Percentiles rank a stretch among this genome's conserved stretches.
These are phyloP conservation scores for Cordyceps cateniannulata DNA, from an alignment of 2,329 filamentous ascomycete genomes.

Conservation along the genomic window DNA sequence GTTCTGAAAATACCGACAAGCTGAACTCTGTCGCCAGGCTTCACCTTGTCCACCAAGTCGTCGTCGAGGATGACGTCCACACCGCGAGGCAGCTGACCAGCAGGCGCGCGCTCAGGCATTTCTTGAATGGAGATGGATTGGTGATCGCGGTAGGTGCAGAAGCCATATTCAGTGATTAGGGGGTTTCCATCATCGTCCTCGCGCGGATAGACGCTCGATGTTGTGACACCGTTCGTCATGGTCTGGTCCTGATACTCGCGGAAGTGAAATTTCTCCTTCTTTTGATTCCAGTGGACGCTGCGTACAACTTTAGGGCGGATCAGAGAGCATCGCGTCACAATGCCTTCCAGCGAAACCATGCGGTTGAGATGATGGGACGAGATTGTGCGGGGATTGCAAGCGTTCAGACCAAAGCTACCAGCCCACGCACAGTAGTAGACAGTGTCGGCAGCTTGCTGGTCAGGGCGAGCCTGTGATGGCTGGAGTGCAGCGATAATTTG, in stretches of 20 bases:
- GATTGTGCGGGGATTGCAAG: slow-evolving; percentile 90
- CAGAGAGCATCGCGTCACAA: slow-evolving; percentile 91
- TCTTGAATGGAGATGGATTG: slow-evolving; percentile 98
- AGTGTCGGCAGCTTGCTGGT: slow-evolving; percentile 70
- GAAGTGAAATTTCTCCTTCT: slow-evolving; percentile 77
- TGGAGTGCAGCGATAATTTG: slow-evolving; percentile 72
- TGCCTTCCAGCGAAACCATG: slow-evolving; percentile 96
- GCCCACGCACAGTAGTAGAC: slow-evolving; percentile 97
- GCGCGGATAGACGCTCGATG: slow-evolving; percentile 86
- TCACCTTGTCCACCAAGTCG: slow-evolving; percentile 88
- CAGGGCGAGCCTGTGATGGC: slow-evolving; percentile 60
- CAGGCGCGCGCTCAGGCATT: slow-evolving; percentile 95
- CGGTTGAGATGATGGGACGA: slow-evolving; percentile 86
- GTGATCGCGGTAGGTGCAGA: slow-evolving; percentile 92
- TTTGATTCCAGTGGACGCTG: slow-evolving; percentile 94
- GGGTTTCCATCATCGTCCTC: slow-evolving; percentile 92
- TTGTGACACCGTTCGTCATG: slow-evolving; percentile 88
- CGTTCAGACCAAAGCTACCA: slow-evolving; percentile 89
- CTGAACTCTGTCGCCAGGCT: slow-evolving; percentile 93
- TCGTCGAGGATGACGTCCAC: slow-evolving; percentile 97
- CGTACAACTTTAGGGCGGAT: slow-evolving; percentile 97
- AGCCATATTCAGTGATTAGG: slow-evolving; percentile 89
- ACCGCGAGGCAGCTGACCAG: slow-evolving; percentile 87
- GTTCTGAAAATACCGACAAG: slow-evolving; percentile 95
- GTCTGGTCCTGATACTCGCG: slow-evolving; percentile 94